Percentiles rank a stretch among this genome's conserved stretches.
Evolutionary conservation across 768 basidiomycete genomes (phyloP).

Genomic region (Phlebiopsis gigantea): DNA sequence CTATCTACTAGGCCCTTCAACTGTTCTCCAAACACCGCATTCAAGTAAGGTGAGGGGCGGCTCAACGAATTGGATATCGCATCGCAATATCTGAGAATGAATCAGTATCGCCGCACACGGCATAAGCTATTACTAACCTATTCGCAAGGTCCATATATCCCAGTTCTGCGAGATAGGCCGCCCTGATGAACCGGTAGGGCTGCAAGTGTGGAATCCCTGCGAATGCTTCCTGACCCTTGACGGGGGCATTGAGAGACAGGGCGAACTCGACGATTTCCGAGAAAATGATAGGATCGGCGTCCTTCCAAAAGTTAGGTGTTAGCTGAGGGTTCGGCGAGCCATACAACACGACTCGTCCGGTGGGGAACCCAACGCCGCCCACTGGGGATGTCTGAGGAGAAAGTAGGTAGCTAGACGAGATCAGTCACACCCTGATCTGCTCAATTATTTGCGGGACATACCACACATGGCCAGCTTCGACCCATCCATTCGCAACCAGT

Average conservation of each 20-base stretch:
- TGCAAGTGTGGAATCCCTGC: slow-evolving; percentile 81
- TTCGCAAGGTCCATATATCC: slow-evolving; percentile 76
- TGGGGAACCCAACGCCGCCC: slow-evolving; percentile 62
- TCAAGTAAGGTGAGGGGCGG: slow-evolving; percentile 64
- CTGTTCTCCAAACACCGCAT: slow-evolving; percentile 60
- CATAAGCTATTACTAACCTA: too few relatives aligned
- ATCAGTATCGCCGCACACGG: slow-evolving; percentile 10
- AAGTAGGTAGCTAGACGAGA: slow-evolving; percentile 67
- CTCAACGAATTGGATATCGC: slow-evolving; percentile 69
- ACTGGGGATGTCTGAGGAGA: slow-evolving; percentile 76
- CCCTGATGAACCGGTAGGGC: slow-evolving; percentile 80
- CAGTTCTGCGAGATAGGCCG: slow-evolving; percentile 69
- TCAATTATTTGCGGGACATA: slow-evolving; percentile 34
- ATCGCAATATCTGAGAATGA: slow-evolving; percentile 77
- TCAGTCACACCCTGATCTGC: background rate
- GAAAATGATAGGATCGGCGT: slow-evolving; percentile 74
- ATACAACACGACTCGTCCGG: slow-evolving; percentile 65
- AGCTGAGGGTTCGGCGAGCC: slow-evolving; percentile 59
- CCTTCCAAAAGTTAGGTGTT: slow-evolving; percentile 48
- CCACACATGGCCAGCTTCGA: slow-evolving; percentile 92
- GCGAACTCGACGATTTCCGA: slow-evolving; percentile 93
- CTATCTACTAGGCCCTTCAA: slow-evolving; percentile 77
- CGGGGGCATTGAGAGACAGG: slow-evolving; percentile 59
- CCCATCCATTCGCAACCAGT: slow-evolving; percentile 62
- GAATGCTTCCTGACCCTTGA: slow-evolving; percentile 86